A percentile compares a stretch with the other conserved stretches of the same genome.
Evolutionary conservation across 2,329 filamentous ascomycete species (phyloP).

Genomic region (Nakataea oryzae): DNA sequence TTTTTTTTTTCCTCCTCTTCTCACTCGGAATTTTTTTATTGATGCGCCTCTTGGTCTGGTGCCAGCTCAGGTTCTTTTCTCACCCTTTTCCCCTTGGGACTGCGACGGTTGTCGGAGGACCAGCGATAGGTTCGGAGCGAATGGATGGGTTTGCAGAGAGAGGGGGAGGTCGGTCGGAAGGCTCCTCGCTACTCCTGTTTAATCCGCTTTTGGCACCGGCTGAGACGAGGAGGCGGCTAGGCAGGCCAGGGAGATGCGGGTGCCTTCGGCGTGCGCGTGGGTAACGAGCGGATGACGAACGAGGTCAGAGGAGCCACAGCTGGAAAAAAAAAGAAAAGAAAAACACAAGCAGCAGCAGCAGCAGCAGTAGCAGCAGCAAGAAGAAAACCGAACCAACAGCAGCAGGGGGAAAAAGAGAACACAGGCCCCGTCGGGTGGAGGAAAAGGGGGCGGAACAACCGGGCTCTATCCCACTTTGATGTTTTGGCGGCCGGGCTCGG

Average conservation of each 20-base stretch:
- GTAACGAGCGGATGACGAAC: neutral
- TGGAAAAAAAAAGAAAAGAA: neutral
- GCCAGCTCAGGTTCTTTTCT: neutral
- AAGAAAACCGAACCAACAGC: too few species aligned
- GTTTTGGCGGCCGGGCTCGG: too few species aligned
- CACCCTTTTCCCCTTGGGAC: neutral
- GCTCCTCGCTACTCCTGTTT: neutral
- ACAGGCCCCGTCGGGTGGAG: neutral
- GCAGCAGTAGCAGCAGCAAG: neutral
- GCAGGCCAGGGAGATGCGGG: neutral
- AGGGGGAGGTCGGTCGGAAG: neutral
- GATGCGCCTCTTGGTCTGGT: neutral
- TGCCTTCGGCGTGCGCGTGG: neutral
- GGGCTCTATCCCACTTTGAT: neutral
- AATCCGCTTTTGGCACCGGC: neutral
- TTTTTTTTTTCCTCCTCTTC: neutral
- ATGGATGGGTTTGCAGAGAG: neutral
- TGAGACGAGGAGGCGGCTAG: neutral
- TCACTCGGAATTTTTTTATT: neutral
- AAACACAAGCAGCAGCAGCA: too few species aligned
- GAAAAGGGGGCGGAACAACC: neutral
- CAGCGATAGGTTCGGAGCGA: neutral
- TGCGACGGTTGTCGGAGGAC: neutral
- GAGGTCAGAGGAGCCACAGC: neutral
- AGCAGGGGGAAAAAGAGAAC: neutral